Percentiles rank a stretch among this genome's conserved stretches.
Conservation (phyloP, 2,329 filamentous ascomycete genomes). For the Sarocladium strictum region DNA sequence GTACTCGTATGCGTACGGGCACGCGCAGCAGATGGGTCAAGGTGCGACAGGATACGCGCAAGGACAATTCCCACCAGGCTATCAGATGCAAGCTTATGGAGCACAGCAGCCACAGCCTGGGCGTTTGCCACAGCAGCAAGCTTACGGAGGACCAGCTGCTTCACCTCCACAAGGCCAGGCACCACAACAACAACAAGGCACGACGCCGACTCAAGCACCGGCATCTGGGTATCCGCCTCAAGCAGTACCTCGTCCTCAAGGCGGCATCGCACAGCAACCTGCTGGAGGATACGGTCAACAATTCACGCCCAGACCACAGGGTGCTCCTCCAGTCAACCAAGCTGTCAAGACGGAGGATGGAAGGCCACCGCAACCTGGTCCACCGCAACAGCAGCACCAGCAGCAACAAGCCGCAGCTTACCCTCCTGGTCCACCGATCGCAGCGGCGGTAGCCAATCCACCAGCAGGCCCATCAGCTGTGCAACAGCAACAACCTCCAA, state of each 20-base stretch:
- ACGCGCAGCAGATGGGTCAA: slow-evolving; percentile 27
- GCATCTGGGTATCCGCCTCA: neutral
- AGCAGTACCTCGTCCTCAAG: neutral
- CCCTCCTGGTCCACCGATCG: slow-evolving; percentile 6
- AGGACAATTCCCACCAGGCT: slow-evolving; percentile 27
- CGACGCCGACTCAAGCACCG: slow-evolving; percentile 11
- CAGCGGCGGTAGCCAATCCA: neutral
- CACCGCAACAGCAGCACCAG: neutral
- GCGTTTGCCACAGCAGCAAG: neutral
- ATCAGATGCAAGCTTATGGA: slow-evolving; percentile 28
- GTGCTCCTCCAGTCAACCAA: slow-evolving; percentile 4
- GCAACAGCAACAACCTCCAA: slow-evolving; percentile 3
- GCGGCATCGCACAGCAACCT: neutral
- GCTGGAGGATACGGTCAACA: neutral
- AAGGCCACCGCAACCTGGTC: neutral
- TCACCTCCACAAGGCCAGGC: slow-evolving; percentile 16
- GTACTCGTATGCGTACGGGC: slow-evolving; percentile 28
- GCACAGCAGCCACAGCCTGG: slow-evolving; percentile 19
- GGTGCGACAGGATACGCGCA: slow-evolving; percentile 26
- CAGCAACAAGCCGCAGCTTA: slow-evolving; percentile 9
- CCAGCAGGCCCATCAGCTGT: neutral
- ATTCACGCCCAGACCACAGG: slow-evolving; percentile 2
- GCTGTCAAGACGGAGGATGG: slow-evolving; percentile 16
- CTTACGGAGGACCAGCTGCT: neutral
- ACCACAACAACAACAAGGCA: slow-evolving; percentile 13